These are phyloP conservation scores for Colletotrichum sp. DNA, from an alignment of 2,329 filamentous ascomycete genomes.

Conservation along the genomic window DNA sequence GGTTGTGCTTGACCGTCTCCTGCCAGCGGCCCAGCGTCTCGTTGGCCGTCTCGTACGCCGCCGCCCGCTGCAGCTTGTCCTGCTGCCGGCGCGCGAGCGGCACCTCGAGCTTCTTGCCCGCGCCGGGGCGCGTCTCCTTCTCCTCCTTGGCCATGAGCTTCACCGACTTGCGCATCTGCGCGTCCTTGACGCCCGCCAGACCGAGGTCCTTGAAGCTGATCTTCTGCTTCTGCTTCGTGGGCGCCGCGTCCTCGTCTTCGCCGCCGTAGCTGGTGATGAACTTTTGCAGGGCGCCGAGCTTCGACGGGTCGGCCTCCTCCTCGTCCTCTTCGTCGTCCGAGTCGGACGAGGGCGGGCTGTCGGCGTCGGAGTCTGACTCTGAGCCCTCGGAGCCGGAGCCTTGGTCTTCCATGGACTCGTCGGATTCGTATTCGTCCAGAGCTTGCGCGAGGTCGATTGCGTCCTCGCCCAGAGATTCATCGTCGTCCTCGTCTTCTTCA, in stretches of 20 bases:
- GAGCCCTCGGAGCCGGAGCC: slow-evolving; percentile 47
- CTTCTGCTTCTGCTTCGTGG: slow-evolving; percentile 49
- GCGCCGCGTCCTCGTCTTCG: slow-evolving; percentile 51
- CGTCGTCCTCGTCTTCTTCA: slow-evolving; percentile 57
- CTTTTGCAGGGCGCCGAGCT: slow-evolving; percentile 68
- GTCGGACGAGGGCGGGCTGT: slow-evolving; percentile 55
- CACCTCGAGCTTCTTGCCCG: slow-evolving; percentile 74
- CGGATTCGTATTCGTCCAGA: slow-evolving; percentile 56
- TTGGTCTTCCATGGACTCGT: slow-evolving; percentile 48
- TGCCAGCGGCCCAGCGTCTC: slow-evolving; percentile 90
- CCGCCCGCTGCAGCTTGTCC: slow-evolving; percentile 79
- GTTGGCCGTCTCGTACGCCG: slow-evolving; percentile 89
- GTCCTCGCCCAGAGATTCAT: slow-evolving; percentile 62
- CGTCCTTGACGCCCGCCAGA: slow-evolving; percentile 73
- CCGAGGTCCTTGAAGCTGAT: slow-evolving; percentile 78
- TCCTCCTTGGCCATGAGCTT: slow-evolving; percentile 74
- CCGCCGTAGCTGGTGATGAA: slow-evolving; percentile 74
- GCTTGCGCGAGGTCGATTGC: slow-evolving; percentile 64
- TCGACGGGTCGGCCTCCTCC: slow-evolving; percentile 53
- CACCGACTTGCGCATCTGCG: slow-evolving; percentile 77
- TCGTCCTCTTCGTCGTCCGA: slow-evolving; percentile 53
- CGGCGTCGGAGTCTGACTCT: slow-evolving; percentile 45
- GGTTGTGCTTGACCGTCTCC: slow-evolving; percentile 93
- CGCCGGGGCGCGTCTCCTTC: slow-evolving; percentile 50
- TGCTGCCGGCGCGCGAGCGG: slow-evolving; percentile 87